Evolutionary conservation across 805 yeast genomes (phyloP).

Genomic region (Saccharomycopsis sp.): DNA sequence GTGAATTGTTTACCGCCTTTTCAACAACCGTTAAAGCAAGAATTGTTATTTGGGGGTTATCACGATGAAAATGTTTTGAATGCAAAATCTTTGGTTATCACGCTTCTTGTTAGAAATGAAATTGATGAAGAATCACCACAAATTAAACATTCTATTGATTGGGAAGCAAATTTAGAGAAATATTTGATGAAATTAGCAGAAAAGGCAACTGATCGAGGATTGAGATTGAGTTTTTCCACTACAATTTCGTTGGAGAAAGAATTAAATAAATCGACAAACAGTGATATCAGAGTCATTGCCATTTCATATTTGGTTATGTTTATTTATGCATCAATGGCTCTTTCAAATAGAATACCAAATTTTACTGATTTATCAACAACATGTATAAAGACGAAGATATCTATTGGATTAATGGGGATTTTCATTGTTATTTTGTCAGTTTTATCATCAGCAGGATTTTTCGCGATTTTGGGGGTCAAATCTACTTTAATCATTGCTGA

Average conservation of each 20-base stretch:
- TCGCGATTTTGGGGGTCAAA: slow-evolving; percentile 68
- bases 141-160: slow-evolving; percentile 37
- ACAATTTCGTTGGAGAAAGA: slow-evolving; percentile 83
- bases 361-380: slow-evolving; percentile 25
- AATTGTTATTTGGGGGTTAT: slow-evolving; percentile 61
- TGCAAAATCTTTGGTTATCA: slow-evolving; percentile 69
- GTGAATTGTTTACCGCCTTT: slow-evolving; percentile 86
- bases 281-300: slow-evolving; percentile 64
- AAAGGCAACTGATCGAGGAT: slow-evolving; percentile 45
- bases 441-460: slow-evolving; percentile 72
- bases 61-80: slow-evolving; percentile 42
- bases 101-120: slow-evolving; percentile 57
- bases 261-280: slow-evolving; percentile 70
- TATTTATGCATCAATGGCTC: slow-evolving; percentile 74
- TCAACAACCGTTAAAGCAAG: slow-evolving; percentile 79
- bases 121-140: slow-evolving; percentile 37
- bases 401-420: slow-evolving; percentile 80
- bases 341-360: slow-evolving; percentile 54
- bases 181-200: slow-evolving; percentile 38
- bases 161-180: slow-evolving; percentile 66
- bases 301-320: slow-evolving; percentile 83
- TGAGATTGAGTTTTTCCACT: slow-evolving; percentile 67
- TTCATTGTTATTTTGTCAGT: slow-evolving; percentile 76
- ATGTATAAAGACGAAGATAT: slow-evolving; percentile 49
- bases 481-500: slow-evolving; percentile 92